These are phyloP conservation scores for Nakaseomyces nivariensis DNA, from an alignment of 1,139 yeast genomes.

Conservation along the genomic window DNA sequence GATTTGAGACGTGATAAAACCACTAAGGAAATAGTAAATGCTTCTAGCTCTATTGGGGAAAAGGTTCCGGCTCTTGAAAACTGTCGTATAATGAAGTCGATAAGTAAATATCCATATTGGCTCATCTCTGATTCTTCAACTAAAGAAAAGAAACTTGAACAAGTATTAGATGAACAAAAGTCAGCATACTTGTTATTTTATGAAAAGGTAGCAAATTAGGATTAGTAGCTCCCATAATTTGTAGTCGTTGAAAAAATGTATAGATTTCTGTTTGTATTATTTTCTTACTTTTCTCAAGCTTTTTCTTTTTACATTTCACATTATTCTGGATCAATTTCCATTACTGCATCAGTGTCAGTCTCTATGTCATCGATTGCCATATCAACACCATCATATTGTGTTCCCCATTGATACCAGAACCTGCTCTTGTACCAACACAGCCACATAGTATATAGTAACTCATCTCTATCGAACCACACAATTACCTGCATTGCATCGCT, in stretches of 20 bases:
- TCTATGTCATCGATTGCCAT: constrained; percentile 8
- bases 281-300: not conserved
- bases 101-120: constrained; percentile 63
- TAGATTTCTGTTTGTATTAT: too few species aligned
- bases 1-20: constrained; percentile 40
- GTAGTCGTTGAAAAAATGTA: too few species aligned
- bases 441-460: constrained; percentile 18
- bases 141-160: constrained; percentile 48
- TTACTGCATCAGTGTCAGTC: constrained; percentile 9
- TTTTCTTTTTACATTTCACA: not conserved
- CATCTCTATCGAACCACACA: constrained; percentile 21
- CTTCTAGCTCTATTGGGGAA: constrained; percentile 25
- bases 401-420: constrained; percentile 2
- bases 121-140: constrained; percentile 68
- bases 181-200: constrained; percentile 80
- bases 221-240: not conserved
- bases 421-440: constrained; percentile 16
- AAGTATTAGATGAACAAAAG: constrained; percentile 57
- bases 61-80: not conserved
- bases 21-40: constrained; percentile 38
- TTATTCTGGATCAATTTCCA: not conserved
- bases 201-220: constrained; percentile 33
- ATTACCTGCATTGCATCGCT: constrained; percentile 19
- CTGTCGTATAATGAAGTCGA: constrained; percentile 3
- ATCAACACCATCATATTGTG: constrained; percentile 9